phyloP scores from a whole-genome alignment of 1,139 yeast genomes.

The Taphrina pruni region DNA sequence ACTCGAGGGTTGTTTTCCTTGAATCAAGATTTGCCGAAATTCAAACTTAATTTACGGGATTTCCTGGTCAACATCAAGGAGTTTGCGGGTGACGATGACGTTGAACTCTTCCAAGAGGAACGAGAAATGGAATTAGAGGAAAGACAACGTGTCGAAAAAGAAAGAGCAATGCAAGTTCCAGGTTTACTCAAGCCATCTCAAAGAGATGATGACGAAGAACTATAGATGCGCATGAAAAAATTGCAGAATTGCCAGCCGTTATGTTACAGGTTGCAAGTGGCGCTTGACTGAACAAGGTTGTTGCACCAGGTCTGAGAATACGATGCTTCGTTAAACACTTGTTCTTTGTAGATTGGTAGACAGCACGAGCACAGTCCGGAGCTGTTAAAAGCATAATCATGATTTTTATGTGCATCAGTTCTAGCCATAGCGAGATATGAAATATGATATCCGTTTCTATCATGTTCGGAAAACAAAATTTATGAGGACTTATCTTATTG shows the following conservation, averaged over 20 bases:
- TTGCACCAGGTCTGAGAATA: no score
- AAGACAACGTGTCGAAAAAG: conserved; percentile 71
- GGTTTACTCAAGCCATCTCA: conserved; percentile 81
- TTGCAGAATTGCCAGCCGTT: neutral
- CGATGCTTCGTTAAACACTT: no score
- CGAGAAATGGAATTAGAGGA: conserved; percentile 78
- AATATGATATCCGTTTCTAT: no score
- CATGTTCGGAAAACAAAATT: no score
- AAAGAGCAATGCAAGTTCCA: conserved; percentile 84
- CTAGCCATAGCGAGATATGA: no score
- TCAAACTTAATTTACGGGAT: conserved; percentile 87
- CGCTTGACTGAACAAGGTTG: no score
- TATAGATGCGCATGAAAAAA: neutral
- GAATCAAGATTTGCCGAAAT: conserved; percentile 74
- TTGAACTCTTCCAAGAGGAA: conserved; percentile 93
- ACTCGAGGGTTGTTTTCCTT: conserved; percentile 71
- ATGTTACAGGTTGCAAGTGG: no score
- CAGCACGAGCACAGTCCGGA: no score
- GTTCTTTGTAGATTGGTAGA: no score
- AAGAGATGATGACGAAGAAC: conserved; percentile 28
- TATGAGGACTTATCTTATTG: no score
- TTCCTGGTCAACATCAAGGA: conserved; percentile 95
- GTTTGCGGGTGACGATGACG: conserved; percentile 83
- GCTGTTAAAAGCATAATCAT: no score
- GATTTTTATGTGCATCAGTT: no score